Base-by-base conservation (phyloP, 176 grass and related monocot genomes). In the Thinopyrum elongatum region DNA sequence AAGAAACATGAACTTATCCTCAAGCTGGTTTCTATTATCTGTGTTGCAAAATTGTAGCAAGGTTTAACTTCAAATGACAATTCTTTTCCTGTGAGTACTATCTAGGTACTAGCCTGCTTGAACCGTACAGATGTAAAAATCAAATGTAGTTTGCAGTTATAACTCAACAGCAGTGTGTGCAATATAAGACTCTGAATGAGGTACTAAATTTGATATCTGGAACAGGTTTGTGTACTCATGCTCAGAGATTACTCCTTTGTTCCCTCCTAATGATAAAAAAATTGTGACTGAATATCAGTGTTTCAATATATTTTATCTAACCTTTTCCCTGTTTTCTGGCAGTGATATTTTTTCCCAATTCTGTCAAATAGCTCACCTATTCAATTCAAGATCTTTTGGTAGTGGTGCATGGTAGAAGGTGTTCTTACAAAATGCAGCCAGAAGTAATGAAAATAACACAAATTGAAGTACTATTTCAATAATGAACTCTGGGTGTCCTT, bases 401-500 rank as follows among this genome's bases (percentile, higher is more conserved):
- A 77, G 71, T 65, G 27, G 14, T 63, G 70, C 41, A 34, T 33
- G 75, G 38, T 73, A 78, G 28, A 78, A 82, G 65, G 36, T 72
- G 55, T 72, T 59, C 13, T 79, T 74, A 22, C 30, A 10, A 71
- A 83, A 67, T 81, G 17, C 28, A 77, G 35, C 77, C 34, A 42
- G 21, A 80, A 75, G 22, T 30, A 55, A 70, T 65, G 75, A 87
- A 55, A 68, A 84, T 12, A 84, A 73, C 8, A 59, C 39, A 76
- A 59, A 77, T 67, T 57, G 15, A 86, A 70, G 70, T 53, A 44
- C 19, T 80, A 46, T 42, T 85, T 79, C 74, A 57, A 58, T 76
- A 72, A 36, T 57, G 86, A 79, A 79, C 66, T 87, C 44, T 59
- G 75, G 75, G 14, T 47, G 7, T 33, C 46, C 19, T 33, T 53